Evolutionary conservation across 169 alveolate species (phyloP).

Genomic region (Amoebophrya sp.): DNA sequence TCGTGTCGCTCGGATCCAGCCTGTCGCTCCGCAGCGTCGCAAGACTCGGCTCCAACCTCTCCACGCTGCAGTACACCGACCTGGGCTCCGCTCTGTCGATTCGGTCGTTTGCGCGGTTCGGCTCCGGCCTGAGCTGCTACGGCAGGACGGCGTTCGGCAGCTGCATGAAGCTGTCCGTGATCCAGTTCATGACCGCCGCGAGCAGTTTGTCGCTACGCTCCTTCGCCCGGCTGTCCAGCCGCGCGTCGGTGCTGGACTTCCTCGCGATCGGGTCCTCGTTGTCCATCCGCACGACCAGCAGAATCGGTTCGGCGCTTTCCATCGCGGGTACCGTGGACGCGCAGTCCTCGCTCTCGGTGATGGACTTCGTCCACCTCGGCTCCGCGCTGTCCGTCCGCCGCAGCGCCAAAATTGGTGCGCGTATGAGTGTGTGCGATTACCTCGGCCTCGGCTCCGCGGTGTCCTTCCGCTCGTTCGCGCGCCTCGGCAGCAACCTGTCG

Average conservation of each 20-base stretch:
- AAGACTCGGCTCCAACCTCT: no score
- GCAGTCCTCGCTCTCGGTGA: not conserved
- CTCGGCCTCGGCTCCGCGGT: not conserved
- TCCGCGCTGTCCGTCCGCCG: conserved; percentile 9
- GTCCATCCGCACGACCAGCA: not conserved
- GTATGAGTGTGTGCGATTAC: not conserved
- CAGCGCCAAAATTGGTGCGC: no score
- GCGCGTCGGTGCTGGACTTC: not conserved
- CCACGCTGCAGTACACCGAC: no score
- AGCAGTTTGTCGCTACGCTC: not conserved
- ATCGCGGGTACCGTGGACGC: not conserved
- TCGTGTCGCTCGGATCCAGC: not conserved
- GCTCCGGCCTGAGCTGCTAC: no score
- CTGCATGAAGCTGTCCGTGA: no score
- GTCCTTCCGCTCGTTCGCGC: not conserved
- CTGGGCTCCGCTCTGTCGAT: no score
- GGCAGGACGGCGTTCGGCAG: no score
- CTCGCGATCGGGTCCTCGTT: not conserved
- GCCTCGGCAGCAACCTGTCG: conserved; percentile 23
- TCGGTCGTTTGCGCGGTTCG: no score
- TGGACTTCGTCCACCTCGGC: not conserved
- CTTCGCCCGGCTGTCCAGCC: not conserved
- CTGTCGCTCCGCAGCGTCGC: no score
- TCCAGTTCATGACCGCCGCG: not conserved
- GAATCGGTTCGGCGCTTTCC: not conserved